A percentile compares a stretch with the other conserved stretches of the same genome.
Conservation (phyloP, 2,329 filamentous ascomycete genomes). For the Verticillium isaacii region DNA sequence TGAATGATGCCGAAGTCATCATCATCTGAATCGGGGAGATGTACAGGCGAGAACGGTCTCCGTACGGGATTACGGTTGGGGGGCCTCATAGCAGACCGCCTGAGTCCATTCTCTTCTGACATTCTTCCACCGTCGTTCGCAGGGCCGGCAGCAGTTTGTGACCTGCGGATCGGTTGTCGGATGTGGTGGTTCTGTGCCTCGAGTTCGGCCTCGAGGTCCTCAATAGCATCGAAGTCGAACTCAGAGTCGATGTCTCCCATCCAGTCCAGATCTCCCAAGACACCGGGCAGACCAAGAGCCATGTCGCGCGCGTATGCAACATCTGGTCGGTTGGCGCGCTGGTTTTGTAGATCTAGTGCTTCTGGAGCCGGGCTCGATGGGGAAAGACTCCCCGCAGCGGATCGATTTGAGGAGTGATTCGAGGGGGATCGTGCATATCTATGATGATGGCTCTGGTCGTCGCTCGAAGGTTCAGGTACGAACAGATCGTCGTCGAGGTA, state of each 20-base stretch:
- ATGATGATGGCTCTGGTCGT: background rate
- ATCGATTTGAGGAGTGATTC: background rate
- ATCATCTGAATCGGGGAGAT: background rate
- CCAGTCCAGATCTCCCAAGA: background rate
- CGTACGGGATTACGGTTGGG: background rate
- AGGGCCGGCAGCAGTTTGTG: background rate
- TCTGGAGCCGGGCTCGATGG: background rate
- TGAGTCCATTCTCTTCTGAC: background rate
- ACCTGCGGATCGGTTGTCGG: background rate
- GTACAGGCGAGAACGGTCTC: background rate
- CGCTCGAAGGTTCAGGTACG: background rate
- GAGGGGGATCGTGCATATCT: background rate
- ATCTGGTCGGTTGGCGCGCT: background rate
- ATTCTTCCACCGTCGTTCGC: background rate
- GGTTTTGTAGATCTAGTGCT: background rate
- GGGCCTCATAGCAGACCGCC: background rate
- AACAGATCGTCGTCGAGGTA: background rate
- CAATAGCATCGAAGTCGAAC: background rate
- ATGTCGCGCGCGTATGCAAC: background rate
- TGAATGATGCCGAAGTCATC: slow-evolving; percentile 4
- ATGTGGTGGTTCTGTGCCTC: background rate
- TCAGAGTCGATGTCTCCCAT: background rate
- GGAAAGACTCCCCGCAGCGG: background rate
- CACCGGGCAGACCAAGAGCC: background rate
- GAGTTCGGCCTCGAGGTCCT: background rate